Evolutionary conservation across 2,329 filamentous ascomycete species (phyloP), one percentile per base, ranked within the genome.

Genomic region (Colletotrichum limetticola): DNA sequence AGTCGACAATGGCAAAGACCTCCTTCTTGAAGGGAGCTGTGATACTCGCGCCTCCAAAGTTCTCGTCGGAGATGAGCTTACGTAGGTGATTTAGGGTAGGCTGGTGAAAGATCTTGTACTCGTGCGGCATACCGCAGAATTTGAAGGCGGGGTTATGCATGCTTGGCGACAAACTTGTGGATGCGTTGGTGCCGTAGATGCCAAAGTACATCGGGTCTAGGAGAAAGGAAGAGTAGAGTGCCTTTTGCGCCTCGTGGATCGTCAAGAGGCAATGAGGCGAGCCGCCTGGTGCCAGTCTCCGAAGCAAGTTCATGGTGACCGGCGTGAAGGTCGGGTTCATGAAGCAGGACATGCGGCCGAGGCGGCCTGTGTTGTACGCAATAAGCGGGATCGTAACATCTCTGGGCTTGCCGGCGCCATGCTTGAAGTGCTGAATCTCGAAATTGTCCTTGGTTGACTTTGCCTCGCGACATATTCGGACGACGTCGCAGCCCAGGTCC

Each of bases 1-100:
- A 91, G 77, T 93, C 88, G 6, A 92, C 90, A 19, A 93, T 83
- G 16, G 88, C 89, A 60, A 95, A 91, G 5, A 93, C 89, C 77
- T 93, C 91, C 1, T 93, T 90, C 78, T 95, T 95, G 85, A 93
- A 95, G 0, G 93, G 93, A 24, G 93, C 86, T 24, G 91, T 91
- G 63, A 95, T 87, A 28, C 92, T 93, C 2, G 92, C 90, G 6
- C 93, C 93, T 4, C 92, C 93, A 79, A 95, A 95, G 42, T 89
- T 86, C 0, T 89, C 87, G 76, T 93, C 90, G 68, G 88, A 87
- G 28, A 93, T 89, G 2, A 94, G 83, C 22, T 89, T 86, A 74
- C 88, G 87, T n/a, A 95, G 83, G 14, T 90, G 89, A 53, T 89
- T 87, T 8, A 95, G 80, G 0, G 89, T 89, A 22, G 86, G 82